Evolutionary conservation across 2,329 filamentous ascomycete species (phyloP), one percentile per base, ranked within the genome.

Genomic region (Huntiella savannae): DNA sequence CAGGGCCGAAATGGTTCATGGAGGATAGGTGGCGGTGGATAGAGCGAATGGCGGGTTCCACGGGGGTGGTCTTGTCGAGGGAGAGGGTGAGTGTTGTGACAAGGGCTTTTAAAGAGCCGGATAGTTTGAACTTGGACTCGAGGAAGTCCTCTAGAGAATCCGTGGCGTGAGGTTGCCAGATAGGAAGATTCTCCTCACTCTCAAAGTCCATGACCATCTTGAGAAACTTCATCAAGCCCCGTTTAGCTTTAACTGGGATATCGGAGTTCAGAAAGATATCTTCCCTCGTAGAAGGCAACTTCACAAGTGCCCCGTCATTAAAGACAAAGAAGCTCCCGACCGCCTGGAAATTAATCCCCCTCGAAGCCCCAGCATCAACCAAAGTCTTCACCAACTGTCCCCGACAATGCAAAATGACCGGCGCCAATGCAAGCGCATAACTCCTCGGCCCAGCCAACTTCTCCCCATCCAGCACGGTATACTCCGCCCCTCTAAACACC

Each of bases 241-340:
- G 77, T 64, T 96, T 96, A 4, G 84, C 77, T 52, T 81, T 80
- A 53, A 81, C 71, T 40, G 84, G 75, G 48, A 96, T 82, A 17
- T 70, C 69, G 33, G 74, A 73, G 58, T 85, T 80, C 41, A 79
- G 74, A 60, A 95, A 95, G 39, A 96, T 76, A 62, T 95, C 88
- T 63, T 98, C 88, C 53, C 88, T 76, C 22, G 82, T 87, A 52
- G 82, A 87, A 1, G 91, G 88, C 43, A 96, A 82, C 48, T 81
- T 80, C 44, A 70, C 66, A 33, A 94, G 64, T 15, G 54, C 55
- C 19, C 57, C 56, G 1, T 62, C 56, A 49, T 70, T 66, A 57
- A 78, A 79, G 47, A 95, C 75, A 71, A 82, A 95, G 75, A 88
- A 96, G 48, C 82, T 88, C 19, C 88, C 88, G 19, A 96, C 83